These are phyloP conservation scores for Phytophthora europaea DNA, from an alignment of 352 stramenopile species.

Conservation along the genomic window DNA sequence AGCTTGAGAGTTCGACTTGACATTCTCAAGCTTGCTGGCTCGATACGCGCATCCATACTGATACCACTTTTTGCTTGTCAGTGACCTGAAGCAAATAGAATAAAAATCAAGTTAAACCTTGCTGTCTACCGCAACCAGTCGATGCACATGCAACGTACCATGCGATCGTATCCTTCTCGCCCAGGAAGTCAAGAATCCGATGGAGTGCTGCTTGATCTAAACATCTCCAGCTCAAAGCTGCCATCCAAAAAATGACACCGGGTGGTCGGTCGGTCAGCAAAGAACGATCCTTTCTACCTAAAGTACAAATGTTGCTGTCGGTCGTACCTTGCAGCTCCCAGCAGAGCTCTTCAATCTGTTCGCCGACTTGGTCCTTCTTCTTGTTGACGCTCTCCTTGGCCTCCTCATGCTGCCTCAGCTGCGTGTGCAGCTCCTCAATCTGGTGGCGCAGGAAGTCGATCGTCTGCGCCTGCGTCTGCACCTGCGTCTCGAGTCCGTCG, in stretches of 20 bases:
- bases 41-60: constrained; percentile 40
- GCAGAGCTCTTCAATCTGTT: constrained; percentile 64
- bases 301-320: not conserved
- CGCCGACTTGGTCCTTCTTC: constrained; percentile 51
- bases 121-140: not conserved
- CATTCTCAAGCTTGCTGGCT: constrained; percentile 24
- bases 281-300: not conserved
- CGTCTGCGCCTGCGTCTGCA: constrained; percentile 54
- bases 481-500: constrained; percentile 50
- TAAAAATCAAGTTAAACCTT: not conserved
- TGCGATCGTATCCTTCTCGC: constrained; percentile 39
- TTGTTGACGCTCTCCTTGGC: constrained; percentile 42
- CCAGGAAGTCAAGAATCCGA: constrained; percentile 42
- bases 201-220: constrained; percentile 46
- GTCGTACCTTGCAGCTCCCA: constrained; percentile 76
- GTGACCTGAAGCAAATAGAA: constrained; percentile 37
- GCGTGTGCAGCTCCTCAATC: constrained; percentile 62
- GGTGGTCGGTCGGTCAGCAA: not conserved
- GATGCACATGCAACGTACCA: constrained; percentile 44
- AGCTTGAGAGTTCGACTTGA: constrained; percentile 19
- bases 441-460: constrained; percentile 65
- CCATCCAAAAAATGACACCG: constrained; percentile 1
- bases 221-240: constrained; percentile 63
- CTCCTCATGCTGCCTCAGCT: constrained; percentile 51
- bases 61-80: constrained; percentile 60